These are phyloP conservation scores for Stropharia rugosoannulata DNA, from an alignment of 768 basidiomycete genomes.

Conservation along the genomic window DNA sequence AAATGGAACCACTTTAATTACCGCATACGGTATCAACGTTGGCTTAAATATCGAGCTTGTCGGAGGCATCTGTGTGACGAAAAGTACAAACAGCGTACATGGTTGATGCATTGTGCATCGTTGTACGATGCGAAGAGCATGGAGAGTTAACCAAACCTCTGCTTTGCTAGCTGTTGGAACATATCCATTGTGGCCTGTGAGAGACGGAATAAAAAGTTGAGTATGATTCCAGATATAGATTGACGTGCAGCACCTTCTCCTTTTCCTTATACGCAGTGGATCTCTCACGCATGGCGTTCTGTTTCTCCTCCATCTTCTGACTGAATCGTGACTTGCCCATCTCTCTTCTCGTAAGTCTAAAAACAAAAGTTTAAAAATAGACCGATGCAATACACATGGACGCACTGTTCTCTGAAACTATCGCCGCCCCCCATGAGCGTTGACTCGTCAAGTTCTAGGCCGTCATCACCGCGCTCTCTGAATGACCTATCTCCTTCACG, in stretches of 20 bases:
- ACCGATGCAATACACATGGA: constrained; percentile 14
- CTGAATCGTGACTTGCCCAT: constrained; percentile 63
- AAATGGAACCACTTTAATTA: constrained; percentile 4
- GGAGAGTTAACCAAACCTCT: constrained; percentile 67
- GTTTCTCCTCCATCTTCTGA: constrained; percentile 58
- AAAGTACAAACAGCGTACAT: no score
- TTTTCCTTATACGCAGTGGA: constrained; percentile 66
- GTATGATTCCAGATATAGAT: constrained; percentile 1
- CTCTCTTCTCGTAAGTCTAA: constrained; percentile 66
- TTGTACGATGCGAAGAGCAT: no score
- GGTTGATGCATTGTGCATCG: no score
- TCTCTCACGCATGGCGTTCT: constrained; percentile 56
- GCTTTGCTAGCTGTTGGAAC: constrained; percentile 91
- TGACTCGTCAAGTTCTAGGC: constrained; percentile 74
- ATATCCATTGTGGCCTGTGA: constrained; percentile 86
- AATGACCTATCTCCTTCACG: constrained; percentile 72
- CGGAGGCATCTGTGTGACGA: no score
- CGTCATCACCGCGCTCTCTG: constrained; percentile 76
- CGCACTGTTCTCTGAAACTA: constrained; percentile 78
- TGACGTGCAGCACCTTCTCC: constrained; percentile 49
- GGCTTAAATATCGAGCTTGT: background rate
- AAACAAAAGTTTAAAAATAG: constrained; percentile 3
- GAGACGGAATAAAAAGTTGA: constrained; percentile 3
- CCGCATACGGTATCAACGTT: background rate
- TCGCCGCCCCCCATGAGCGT: constrained; percentile 82